Evolutionary conservation across 1,139 yeast genomes (phyloP), one percentile per base, ranked within the genome.

Genomic region (Candida dubliniensis): DNA sequence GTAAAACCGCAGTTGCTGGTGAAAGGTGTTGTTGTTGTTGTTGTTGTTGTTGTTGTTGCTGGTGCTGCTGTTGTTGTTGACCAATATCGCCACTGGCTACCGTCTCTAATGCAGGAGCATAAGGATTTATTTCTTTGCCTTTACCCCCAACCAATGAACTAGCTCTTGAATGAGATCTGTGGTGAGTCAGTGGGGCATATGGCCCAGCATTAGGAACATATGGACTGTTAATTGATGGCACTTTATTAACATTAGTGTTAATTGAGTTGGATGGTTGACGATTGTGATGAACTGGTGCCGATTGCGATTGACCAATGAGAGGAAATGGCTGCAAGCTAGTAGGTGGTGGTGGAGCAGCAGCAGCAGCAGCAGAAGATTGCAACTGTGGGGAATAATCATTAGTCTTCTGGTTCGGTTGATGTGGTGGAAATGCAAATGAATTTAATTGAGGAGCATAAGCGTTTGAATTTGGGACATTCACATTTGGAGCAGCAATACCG

Each of bases 181-280:
- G 66, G 41, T 67, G 67, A 39, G 54, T 57, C 42, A 62, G 62
- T 7, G 79, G 79, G 4, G 74, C 78, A 49, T 74, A 74, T 1
- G 77, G 78, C 2, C 79, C 79, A 4, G 72, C 66, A 43, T 66
- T 66, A 1, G 79, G 79, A 18, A 74, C 74, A 50, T 74, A 74
- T 1, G 77, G 77, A 48, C 76, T 71, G 40, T 55, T 56, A 15
- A 41, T 15, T 5, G 47, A 44, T 32, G 47, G 39, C 10, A 48
- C 42, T 34, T 54, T 56, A 2, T 53, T 46, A 10, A 62, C 49
- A 46, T 53, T 58, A 3, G 68, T 62, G 38, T 60, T 59, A 10
- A 60, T 42, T 8, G 47, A 37, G 15, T 31, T 29, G 11, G 43
- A 15, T 4, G 43, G 42, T 23, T 35, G 47, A 24, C 47, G 45